phyloP scores from a whole-genome alignment of 225 moss, liverwort and hornwort genomes.

The Anthoceros angustus region DNA sequence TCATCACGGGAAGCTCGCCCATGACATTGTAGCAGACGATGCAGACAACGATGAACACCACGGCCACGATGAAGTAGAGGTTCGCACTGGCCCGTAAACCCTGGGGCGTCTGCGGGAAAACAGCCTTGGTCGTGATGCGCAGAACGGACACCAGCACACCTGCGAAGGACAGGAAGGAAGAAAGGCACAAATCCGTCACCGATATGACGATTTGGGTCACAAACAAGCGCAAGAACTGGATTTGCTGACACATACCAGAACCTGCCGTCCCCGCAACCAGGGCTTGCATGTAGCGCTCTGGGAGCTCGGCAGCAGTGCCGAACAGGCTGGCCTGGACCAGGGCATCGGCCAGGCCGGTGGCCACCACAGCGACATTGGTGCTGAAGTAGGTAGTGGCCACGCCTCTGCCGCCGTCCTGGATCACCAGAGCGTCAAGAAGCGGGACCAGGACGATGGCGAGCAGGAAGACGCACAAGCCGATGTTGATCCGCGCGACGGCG shows the following conservation, averaged over 20 bases:
- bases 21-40: conserved; percentile 47
- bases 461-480: conserved; percentile 34
- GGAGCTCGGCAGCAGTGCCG: conserved; percentile 67
- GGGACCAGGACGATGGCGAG: conserved; percentile 40
- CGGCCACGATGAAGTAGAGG: conserved; percentile 59
- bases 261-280: conserved; percentile 65
- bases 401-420: conserved; percentile 30
- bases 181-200: neutral
- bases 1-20: conserved; percentile 56
- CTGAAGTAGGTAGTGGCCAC: conserved; percentile 28
- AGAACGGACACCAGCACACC: conserved; percentile 63
- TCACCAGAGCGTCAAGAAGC: conserved; percentile 42
- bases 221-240: neutral
- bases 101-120: conserved; percentile 31
- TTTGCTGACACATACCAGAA: conserved; percentile 27
- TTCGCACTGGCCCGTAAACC: conserved; percentile 53
- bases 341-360: conserved; percentile 47
- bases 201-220: neutral
- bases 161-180: conserved; percentile 5
- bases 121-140: conserved; percentile 51
- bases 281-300: conserved; percentile 82
- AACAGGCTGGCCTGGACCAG: conserved; percentile 62
- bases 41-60: conserved; percentile 32
- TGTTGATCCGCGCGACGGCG: conserved; percentile 36
- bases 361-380: conserved; percentile 30